A percentile compares a stretch with the other conserved stretches of the same genome.
Conservation (phyloP, 768 basidiomycete species). For the Coprinellus aureogranulatus region DNA sequence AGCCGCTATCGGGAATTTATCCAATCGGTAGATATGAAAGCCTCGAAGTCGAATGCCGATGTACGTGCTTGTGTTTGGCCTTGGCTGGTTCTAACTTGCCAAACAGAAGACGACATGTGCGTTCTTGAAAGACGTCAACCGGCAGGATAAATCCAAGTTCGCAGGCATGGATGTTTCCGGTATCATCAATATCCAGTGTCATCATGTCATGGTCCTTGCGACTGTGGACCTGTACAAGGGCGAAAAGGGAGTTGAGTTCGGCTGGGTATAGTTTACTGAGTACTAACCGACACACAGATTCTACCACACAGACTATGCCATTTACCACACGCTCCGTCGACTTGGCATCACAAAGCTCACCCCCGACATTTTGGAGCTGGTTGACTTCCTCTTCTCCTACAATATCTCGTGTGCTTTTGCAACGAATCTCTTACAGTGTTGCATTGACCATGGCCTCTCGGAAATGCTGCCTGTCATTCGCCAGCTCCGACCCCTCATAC, state of each 20-base stretch:
- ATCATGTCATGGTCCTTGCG: slow-evolving; percentile 20
- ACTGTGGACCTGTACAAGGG: slow-evolving; percentile 27
- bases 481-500: slow-evolving; percentile 15
- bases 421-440: slow-evolving; percentile 15
- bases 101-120: slow-evolving; percentile 19
- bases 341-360: background rate
- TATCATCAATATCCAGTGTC: slow-evolving; percentile 24
- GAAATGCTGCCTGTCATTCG: slow-evolving; percentile 8
- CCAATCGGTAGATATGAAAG: no score
- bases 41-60: background rate
- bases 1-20: background rate
- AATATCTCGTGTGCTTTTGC: slow-evolving; percentile 24
- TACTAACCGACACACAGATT: slow-evolving; percentile 8
- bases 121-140: slow-evolving; percentile 22
- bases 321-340: slow-evolving; percentile 9
- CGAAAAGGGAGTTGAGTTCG: slow-evolving; percentile 10
- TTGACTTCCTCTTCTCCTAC: slow-evolving; percentile 16
- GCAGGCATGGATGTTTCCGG: slow-evolving; percentile 25
- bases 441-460: slow-evolving; percentile 8
- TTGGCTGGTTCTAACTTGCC: no score
- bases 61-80: background rate
- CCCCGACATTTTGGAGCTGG: background rate
- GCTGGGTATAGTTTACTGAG: slow-evolving; percentile 8
- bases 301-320: slow-evolving; percentile 19
- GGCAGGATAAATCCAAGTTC: slow-evolving; percentile 26